Evolutionary conservation across 202 grass and related monocot genomes (phyloP), one percentile per base, ranked within the genome.

Genomic region (Schoenoplectus tabernaemontani): DNA sequence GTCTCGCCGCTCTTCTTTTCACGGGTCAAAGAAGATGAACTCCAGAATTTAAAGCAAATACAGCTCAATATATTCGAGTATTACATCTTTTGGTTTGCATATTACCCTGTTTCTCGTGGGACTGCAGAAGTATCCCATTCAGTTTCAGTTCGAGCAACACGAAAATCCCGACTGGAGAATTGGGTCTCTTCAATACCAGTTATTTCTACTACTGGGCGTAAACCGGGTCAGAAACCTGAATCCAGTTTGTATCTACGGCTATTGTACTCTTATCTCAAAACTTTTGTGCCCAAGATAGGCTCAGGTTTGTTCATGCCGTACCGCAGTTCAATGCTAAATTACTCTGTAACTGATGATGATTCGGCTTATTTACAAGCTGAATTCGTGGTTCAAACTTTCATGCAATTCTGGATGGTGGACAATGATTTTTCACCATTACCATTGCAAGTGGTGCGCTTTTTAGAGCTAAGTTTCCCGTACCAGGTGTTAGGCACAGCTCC

Each of bases 61-160:
- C 90, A 92, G 64, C 88, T 96, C 62, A 90, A 88, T 79, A 82
- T 90, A 61, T 87, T 90, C 47, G 87, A 96, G 77, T 96, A 96
- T 75, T 92, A 82, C 83, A 84, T 96, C 80, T 96, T 96, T 78
- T 96, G 93, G 93, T 96, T 92, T 78, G 90, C 90, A 0, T 96
- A 92, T 87, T 92, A 89, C 64, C 90, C 88, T 4, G 84, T 96
- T 54, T 90, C 83, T 0, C 41, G 82, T 22, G 83, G 89, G 51
- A 41, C 58, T 57, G 17, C 87, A 5, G 54, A 56, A 17, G 20
- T 64, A 13, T 46, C 70, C 12, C 50, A 4, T 24, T 41, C 67
- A 0, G 48, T 32, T 7, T 17, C 72, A 8, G 19, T 67, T 3
- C 51, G 62, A 1, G 65, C 76, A 4, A 20, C 48, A 1, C 59